Evolutionary conservation across 768 basidiomycete species (phyloP), one percentile per base, ranked within the genome.

Genomic region (Ramaria sp.): DNA sequence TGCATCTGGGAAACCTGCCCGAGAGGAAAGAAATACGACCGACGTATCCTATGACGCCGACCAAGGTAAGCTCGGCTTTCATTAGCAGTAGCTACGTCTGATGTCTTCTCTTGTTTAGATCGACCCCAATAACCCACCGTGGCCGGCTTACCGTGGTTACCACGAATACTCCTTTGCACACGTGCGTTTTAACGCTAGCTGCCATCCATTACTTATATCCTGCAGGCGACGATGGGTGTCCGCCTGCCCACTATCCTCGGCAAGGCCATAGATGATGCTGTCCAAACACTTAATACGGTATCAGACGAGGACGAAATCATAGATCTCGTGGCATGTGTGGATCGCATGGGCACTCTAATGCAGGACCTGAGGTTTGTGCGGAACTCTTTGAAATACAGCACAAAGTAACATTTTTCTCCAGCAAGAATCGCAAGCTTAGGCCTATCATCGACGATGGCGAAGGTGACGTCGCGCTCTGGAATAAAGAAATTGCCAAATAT

Each of bases 401-500:
- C 15, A 20, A 15, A 19, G 17, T 43, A 27, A 43, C 12, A 27
- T 45, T 4, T 17, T 20, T 4, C n/a, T 45, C 6, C n/a, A 88
- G 88, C 65, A 81, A 79, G 0, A 91, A 91, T 65, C 81, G 82
- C 10, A 90, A 90, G 67, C 76, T 95, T 11, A 74, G 93, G 15
- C 90, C 90, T 33, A 90, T 96, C 64, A 71, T 91, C 33, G 94
- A 96, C 67, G 94, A 96, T 65, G 82, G 78, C 51, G 93, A 93
- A 67, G 92, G 83, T 11, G 94, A 96, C 60, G 86, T 96, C 31
- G 85, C 91, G 6, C 77, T 95, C 10, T 97, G 93, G 94, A 97
- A 97, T 72, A 95, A 95, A 68, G 91, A 92, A 68, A 95, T 95
- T 50, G 91, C 91, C 47, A 91, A 91, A 67, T 96, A 81, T 69